Base-by-base conservation (phyloP, 2,329 filamentous ascomycete species). In the Cadophora sp. region DNA sequence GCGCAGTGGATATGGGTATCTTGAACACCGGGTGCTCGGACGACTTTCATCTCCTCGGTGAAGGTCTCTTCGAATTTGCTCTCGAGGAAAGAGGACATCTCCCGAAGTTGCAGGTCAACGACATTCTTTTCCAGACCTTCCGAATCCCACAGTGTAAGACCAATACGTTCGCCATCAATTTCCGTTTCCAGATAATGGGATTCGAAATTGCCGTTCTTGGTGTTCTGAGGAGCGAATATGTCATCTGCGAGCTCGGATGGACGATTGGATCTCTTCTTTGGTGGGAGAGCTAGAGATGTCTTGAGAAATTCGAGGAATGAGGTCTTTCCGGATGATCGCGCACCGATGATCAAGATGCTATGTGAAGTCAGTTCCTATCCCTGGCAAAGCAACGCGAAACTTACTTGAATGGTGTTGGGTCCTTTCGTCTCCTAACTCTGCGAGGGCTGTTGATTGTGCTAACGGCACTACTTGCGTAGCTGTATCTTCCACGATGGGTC, bases 31-130 rank as follows among this genome's bases (percentile, higher is more conserved):
- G 96, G 95, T 64, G 94, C 94, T 76, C 96, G 92, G 70, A 97
- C 86, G 58, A 99, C 94, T 83, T 97, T 98, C 87, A 97, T 97
- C 83, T 99, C 96, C 81, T 99, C 96, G 60, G 89, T 89, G 79
- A 99, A 97, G 0, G 96, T 98, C 77, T 99, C 96, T 79, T 99
- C 95, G 75, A 99, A 99, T 80, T 98, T 98, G 83, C 92, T 95
- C 83, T 99, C 96, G 68, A 99, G 84, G 82, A 99, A 99, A 9
- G 91, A 87, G 40, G 92, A 91, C 84, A 98, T 94, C 78, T 97
- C 93, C 69, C 94, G 89, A 73, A 99, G 84, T 80, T 99, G 96
- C 72, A 98, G 87, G 79, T 98, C 96, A 62, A 97, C 94, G 43
- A 98, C 88, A 76, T 93, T 96, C 85, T 95, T 97, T 81, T 99